Evolutionary conservation across 1,139 yeast species (phyloP).

Genomic region (Yarrowia galli): DNA sequence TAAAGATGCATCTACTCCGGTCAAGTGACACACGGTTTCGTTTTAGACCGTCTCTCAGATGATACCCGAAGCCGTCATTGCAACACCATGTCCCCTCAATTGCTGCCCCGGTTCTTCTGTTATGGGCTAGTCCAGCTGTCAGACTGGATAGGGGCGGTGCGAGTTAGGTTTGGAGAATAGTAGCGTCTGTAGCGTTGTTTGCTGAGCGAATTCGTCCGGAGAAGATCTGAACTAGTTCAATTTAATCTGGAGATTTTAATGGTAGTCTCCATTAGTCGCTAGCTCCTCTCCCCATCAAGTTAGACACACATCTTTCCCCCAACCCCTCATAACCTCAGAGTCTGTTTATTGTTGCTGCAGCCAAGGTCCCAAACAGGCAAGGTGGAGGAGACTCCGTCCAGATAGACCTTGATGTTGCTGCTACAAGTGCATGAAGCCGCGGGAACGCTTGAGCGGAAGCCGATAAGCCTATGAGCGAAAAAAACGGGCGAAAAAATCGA

Average conservation of each 20-base stretch:
- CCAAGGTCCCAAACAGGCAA: slow-evolving; percentile 16
- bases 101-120: neutral
- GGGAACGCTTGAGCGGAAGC: too few relatives aligned
- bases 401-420: neutral
- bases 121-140: slow-evolving; percentile 1
- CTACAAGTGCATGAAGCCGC: neutral
- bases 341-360: slow-evolving; percentile 35
- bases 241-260: neutral
- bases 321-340: slow-evolving; percentile 1
- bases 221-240: neutral
- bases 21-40: neutral
- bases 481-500: too few relatives aligned
- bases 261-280: neutral
- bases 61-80: too few relatives aligned
- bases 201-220: neutral
- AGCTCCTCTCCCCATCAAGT: neutral
- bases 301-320: neutral
- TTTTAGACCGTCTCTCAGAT: neutral
- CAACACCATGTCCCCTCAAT: too few relatives aligned
- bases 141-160: neutral
- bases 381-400: neutral
- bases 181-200: too few relatives aligned
- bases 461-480: too few relatives aligned
- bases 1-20: neutral
- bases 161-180: too few relatives aligned